Evolutionary conservation across 2,329 filamentous ascomycete genomes (phyloP).

Genomic region (Helotiales sp.): DNA sequence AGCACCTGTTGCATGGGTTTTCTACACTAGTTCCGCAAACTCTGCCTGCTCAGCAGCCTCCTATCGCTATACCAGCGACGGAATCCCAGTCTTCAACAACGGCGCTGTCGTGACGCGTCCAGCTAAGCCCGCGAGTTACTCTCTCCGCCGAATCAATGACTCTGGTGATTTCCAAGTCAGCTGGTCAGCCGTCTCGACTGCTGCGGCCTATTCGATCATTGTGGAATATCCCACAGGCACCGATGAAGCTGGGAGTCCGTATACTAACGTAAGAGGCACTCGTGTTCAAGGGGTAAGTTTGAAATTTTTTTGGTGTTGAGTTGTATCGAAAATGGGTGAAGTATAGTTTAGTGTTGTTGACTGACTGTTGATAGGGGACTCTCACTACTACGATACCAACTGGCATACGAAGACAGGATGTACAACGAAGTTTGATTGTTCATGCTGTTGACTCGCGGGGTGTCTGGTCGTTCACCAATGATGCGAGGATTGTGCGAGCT

Average conservation of each 20-base stretch:
- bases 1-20: background rate
- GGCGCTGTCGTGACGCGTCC: background rate
- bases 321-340: background rate
- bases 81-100: background rate
- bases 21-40: background rate
- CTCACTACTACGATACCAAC: background rate
- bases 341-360: background rate
- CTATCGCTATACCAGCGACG: background rate
- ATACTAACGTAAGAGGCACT: background rate
- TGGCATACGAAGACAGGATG: background rate
- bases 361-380: background rate
- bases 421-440: background rate
- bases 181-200: background rate
- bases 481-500: background rate
- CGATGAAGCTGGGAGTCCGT: background rate
- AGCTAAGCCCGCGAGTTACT: background rate
- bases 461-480: background rate
- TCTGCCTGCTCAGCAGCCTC: background rate
- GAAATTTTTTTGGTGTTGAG: background rate
- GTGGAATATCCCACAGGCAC: background rate
- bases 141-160: background rate
- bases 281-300: background rate
- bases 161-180: background rate
- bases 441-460: background rate
- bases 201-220: background rate